Conservation (phyloP, 768 basidiomycete genomes). For the Russula griseocarnosa region DNA sequence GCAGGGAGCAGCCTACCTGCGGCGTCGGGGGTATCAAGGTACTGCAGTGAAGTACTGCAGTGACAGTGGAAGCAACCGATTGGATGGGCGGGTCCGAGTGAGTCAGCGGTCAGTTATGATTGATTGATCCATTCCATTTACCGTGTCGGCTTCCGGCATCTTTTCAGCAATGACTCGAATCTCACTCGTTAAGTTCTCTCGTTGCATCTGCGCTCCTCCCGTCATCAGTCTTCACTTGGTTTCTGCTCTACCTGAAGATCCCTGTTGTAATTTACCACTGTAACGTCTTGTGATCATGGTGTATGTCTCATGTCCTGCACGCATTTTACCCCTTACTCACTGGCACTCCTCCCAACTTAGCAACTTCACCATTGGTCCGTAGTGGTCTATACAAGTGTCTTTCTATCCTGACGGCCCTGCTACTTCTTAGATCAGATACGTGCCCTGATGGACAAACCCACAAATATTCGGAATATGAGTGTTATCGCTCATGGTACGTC, state of each 20-base stretch:
- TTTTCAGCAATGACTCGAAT: too few relatives aligned
- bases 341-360: conserved; percentile 5
- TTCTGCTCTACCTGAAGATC: not conserved
- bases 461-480: conserved; percentile 94
- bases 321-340: conserved; percentile 3
- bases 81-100: too few relatives aligned
- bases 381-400: conserved; percentile 13
- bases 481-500: conserved; percentile 83
- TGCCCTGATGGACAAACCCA: conserved; percentile 81
- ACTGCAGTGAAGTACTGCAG: too few relatives aligned
- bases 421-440: conserved; percentile 71
- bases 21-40: too few relatives aligned
- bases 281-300: conserved; percentile 69
- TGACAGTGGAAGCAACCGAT: too few relatives aligned
- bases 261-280: conserved; percentile 29
- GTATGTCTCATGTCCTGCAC: conserved; percentile 47
- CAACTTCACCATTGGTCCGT: conserved; percentile 29
- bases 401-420: conserved; percentile 34
- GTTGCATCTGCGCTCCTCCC: not conserved
- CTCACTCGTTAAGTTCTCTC: conserved; percentile 19
- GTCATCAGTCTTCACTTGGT: conserved; percentile 19
- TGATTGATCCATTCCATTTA: too few relatives aligned
- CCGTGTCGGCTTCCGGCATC: too few relatives aligned
- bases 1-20: too few relatives aligned
- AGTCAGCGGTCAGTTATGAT: too few relatives aligned